Percentiles rank a stretch among this genome's conserved stretches.
These are phyloP conservation scores for Prototheca cutis DNA, from an alignment of 163 green algal genomes.

Conservation along the genomic window DNA sequence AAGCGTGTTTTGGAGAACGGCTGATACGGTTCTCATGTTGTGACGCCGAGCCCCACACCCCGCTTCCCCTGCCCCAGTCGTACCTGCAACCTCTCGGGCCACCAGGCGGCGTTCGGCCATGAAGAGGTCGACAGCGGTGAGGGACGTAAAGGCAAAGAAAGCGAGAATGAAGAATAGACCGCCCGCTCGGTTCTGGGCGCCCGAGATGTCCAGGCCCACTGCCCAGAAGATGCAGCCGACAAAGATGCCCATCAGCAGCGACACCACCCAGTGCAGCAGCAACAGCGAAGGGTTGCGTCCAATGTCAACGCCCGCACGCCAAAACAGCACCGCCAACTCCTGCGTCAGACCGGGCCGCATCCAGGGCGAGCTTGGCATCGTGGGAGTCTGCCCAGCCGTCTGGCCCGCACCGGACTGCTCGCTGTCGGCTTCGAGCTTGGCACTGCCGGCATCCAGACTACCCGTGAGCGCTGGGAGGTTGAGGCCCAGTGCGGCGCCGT, in stretches of 20 bases:
- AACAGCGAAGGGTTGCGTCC: constrained; percentile 48
- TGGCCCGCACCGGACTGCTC: neutral
- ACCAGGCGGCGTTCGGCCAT: constrained; percentile 49
- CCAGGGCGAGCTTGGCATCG: no score
- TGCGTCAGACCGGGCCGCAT: no score
- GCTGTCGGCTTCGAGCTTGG: neutral
- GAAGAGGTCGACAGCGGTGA: constrained; percentile 53
- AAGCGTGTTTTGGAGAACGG: no score
- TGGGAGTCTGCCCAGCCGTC: neutral
- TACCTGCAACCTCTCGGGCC: constrained; percentile 32
- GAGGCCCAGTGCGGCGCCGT: no score
- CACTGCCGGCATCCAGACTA: no score
- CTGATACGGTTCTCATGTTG: no score
- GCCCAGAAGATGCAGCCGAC: constrained; percentile 35
- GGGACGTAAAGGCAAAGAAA: constrained; percentile 50
- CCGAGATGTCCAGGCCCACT: constrained; percentile 32
- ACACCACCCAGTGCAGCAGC: constrained; percentile 39
- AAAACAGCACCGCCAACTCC: constrained; percentile 50
- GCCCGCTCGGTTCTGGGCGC: constrained; percentile 23
- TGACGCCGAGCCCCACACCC: neutral
- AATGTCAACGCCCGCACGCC: constrained; percentile 39
- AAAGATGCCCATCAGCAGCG: constrained; percentile 31
- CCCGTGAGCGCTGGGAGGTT: no score
- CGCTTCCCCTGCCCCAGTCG: neutral
- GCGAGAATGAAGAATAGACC: constrained; percentile 50